Base-by-base conservation (phyloP, 2,329 filamentous ascomycete species). In the Zasmidium cellare region DNA sequence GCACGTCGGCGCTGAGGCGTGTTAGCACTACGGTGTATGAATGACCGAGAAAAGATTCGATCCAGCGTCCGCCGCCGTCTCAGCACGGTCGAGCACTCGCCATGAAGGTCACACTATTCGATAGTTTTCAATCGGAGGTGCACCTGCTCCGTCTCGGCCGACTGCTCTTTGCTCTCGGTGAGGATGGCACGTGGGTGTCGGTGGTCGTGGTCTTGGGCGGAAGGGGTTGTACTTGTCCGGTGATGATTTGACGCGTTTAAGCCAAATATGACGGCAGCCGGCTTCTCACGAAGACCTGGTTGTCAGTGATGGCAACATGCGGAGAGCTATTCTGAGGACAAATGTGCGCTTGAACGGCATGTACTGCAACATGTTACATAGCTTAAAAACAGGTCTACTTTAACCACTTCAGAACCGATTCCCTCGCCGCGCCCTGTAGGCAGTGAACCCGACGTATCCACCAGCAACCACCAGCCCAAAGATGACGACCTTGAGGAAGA, bases 401-500 rank as follows among this genome's bases (percentile, higher is more conserved):
- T 51, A 41, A 6, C 35, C 31, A 46, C 45, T 45, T 67, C 58
- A 81, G 60, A 81, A 82, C 64, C 79, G 71, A 54, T 76, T 74
- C 67, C 77, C 70, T 60, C 74, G 68, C 69, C 75, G 73, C 75
- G 82, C 86, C 71, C 92, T 84, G 78, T 90, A 99, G 47, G 88
- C 83, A 6, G 92, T 97, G 73, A 83, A 97, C 24, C 91, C 93
- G 46, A 92, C 86, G 73, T 97, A 99, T 3, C 74, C 89, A 65
- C 89, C 92, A 9, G 82, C 89, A 46, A 88, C 67, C 16, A 86
- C 84, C 25, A 87, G 73, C 63, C 89, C 79, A 75, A 96, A 89
- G 59, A 96, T 69, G 58, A 97, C 72, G 61, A 91, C 81, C 84
- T 97, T 97, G 75, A 92, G 82, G 62, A 97, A 79, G 76, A 88